These are phyloP conservation scores for Calycina marina DNA, from an alignment of 2,329 filamentous ascomycete species.

Conservation along the genomic window DNA sequence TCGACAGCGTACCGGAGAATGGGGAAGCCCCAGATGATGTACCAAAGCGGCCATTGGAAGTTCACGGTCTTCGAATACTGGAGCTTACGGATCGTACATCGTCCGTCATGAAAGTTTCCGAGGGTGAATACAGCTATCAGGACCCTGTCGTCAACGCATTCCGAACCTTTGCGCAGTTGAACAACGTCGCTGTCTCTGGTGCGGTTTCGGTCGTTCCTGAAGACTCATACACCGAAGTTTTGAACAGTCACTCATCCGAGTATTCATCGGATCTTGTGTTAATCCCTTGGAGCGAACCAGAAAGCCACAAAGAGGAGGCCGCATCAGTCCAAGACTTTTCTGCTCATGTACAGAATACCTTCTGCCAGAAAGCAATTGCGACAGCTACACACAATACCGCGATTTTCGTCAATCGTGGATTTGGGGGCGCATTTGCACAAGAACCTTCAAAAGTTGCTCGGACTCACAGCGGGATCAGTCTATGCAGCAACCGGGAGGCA, in stretches of 20 bases:
- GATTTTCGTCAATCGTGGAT: slow-evolving; percentile 64
- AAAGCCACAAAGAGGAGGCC: slow-evolving; percentile 51
- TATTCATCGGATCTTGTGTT: slow-evolving; percentile 61
- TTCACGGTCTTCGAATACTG: slow-evolving; percentile 68
- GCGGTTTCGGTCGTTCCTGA: slow-evolving; percentile 70
- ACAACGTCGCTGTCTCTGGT: slow-evolving; percentile 71
- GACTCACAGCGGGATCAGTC: slow-evolving; percentile 40
- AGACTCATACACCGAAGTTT: slow-evolving; percentile 61
- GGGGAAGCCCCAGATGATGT: slow-evolving; percentile 15
- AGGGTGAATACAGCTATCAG: slow-evolving; percentile 56
- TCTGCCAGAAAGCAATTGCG: slow-evolving; percentile 54
- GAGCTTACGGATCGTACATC: slow-evolving; percentile 87
- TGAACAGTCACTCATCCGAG: slow-evolving; percentile 56
- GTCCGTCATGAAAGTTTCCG: slow-evolving; percentile 86
- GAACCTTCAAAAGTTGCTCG: slow-evolving; percentile 27
- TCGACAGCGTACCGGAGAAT: slow-evolving; percentile 13
- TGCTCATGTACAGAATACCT: slow-evolving; percentile 51
- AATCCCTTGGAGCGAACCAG: slow-evolving; percentile 79
- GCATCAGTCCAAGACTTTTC: slow-evolving; percentile 38
- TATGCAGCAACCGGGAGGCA: slow-evolving; percentile 43
- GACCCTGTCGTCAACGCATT: slow-evolving; percentile 90
- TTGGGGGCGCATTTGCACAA: slow-evolving; percentile 34
- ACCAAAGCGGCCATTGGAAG: slow-evolving; percentile 10
- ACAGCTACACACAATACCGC: slow-evolving; percentile 53
- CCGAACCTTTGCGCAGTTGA: slow-evolving; percentile 70